A percentile compares a stretch with the other conserved stretches of the same genome.
Evolutionary conservation across 768 basidiomycete genomes (phyloP).

Genomic region (Tylopilus cervinicoccineus): DNA sequence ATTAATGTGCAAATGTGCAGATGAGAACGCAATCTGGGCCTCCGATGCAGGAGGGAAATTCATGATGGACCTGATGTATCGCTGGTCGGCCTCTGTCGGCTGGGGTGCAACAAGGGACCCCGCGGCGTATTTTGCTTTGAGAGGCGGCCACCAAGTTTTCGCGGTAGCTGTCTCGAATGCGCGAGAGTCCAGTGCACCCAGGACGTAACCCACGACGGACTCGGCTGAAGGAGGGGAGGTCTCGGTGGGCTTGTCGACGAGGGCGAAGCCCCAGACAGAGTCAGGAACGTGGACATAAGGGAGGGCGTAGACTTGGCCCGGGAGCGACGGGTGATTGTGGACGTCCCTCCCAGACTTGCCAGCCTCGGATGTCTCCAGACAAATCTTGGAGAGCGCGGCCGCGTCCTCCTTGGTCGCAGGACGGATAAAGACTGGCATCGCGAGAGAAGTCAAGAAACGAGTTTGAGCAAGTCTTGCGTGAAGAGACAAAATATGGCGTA

Average conservation of each 20-base stretch:
- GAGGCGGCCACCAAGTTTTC: constrained; percentile 62
- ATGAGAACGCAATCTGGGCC: constrained; percentile 58
- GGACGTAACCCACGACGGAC: constrained; percentile 64
- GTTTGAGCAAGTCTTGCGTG: neutral
- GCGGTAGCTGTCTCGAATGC: constrained; percentile 53
- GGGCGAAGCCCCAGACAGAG: constrained; percentile 66
- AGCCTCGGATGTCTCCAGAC: constrained; percentile 69
- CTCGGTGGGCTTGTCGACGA: constrained; percentile 44
- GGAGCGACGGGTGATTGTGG: constrained; percentile 61
- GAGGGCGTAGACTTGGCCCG: constrained; percentile 68
- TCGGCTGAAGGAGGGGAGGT: constrained; percentile 27
- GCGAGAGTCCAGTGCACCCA: constrained; percentile 66
- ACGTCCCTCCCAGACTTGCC: constrained; percentile 60
- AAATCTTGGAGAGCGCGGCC: constrained; percentile 61
- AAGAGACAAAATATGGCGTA: neutral
- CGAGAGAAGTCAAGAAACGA: neutral
- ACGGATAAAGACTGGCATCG: constrained; percentile 48
- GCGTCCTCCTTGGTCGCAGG: constrained; percentile 51
- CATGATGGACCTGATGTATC: constrained; percentile 35
- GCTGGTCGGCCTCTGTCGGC: constrained; percentile 22
- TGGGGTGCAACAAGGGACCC: constrained; percentile 9
- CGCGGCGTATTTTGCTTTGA: constrained; percentile 53
- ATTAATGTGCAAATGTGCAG: constrained; percentile 75
- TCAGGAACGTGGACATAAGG: constrained; percentile 69
- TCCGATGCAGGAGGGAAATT: constrained; percentile 40